Base-by-base conservation (phyloP, 495 filamentous ascomycete genomes). In the Neurospora sp. region DNA sequence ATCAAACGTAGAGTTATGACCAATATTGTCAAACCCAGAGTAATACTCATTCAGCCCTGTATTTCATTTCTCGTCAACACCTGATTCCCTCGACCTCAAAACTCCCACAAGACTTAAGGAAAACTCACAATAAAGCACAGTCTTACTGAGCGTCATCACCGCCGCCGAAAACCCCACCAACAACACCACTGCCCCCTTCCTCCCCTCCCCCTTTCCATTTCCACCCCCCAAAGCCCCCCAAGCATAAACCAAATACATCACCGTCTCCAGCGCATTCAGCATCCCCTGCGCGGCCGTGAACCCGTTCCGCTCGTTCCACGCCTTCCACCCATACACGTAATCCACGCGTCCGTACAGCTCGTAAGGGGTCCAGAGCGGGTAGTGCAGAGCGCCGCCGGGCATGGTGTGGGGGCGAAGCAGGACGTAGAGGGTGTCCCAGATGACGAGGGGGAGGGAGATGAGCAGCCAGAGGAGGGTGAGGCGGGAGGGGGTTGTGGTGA, bases 91-190 rank as follows among this genome's bases (percentile, higher is more conserved):
- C 31, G 1, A 31, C 31, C 31, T 31, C 31, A 31, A 31, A 39
- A 31, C 31, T 31, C 5, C 20, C 42, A 37, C 38, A 44, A 69
- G 69, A 11, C 14, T 11, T 5, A 59, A 70, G 42, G 62, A 69
- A 75, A 72, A 86, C 90, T 85, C 78, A 94, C 94, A 91, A 78
- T 97, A 98, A 18, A 98, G 82, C 72, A 92, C 77, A 18, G 94
- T 97, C 88, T 97, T 97, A 82, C 90, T 91, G 1, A 96, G 77
- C 2, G 95, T 97, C 91, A 96, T 92, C 4, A 94, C 84, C 7
- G 89, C 89, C 2, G 90, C 87, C 39, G 86, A 85, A 75, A 91
- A 95, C 6, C 86, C 92, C 31, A 92, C 76, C 72, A 97, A 74
- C 42, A 91, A 85, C 3, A 93, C 91, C 69, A 85, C 76, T 1